These are phyloP conservation scores for Metschnikowia continentalis DNA, from an alignment of 805 yeast genomes.

Conservation along the genomic window DNA sequence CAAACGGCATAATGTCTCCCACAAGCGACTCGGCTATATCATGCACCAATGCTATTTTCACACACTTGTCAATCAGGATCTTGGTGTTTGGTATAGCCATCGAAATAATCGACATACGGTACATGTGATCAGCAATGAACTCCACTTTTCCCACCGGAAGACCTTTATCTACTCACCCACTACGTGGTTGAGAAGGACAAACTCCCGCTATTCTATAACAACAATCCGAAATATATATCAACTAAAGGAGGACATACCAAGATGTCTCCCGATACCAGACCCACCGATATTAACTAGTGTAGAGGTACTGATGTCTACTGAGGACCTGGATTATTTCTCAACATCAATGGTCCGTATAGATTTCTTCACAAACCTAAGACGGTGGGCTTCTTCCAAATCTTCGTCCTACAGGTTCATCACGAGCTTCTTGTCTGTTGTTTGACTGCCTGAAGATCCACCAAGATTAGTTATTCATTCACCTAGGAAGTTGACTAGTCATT, in stretches of 20 bases:
- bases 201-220: too few species aligned
- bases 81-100: slow-evolving; percentile 58
- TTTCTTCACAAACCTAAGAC: slow-evolving; percentile 53
- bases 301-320: too few species aligned
- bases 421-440: slow-evolving; percentile 64
- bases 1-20: slow-evolving; percentile 89
- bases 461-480: slow-evolving; percentile 19
- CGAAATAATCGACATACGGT: slow-evolving; percentile 81
- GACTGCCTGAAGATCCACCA: slow-evolving; percentile 66
- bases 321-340: too few species aligned
- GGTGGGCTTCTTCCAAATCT: slow-evolving; percentile 48
- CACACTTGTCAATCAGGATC: slow-evolving; percentile 64
- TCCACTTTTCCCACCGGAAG: slow-evolving; percentile 51
- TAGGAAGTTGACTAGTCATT: too few species aligned
- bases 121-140: slow-evolving; percentile 92
- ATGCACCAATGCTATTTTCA: slow-evolving; percentile 82
- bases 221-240: too few species aligned
- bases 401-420: slow-evolving; percentile 51
- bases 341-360: slow-evolving; percentile 39
- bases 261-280: too few species aligned
- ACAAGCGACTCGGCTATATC: slow-evolving; percentile 93
- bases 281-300: too few species aligned
- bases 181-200: too few species aligned
- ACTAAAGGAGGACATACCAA: too few species aligned
- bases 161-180: slow-evolving; percentile 86